phyloP scores from a whole-genome alignment of 1,284 basidiomycete species.

The Cystodermella granulosa region DNA sequence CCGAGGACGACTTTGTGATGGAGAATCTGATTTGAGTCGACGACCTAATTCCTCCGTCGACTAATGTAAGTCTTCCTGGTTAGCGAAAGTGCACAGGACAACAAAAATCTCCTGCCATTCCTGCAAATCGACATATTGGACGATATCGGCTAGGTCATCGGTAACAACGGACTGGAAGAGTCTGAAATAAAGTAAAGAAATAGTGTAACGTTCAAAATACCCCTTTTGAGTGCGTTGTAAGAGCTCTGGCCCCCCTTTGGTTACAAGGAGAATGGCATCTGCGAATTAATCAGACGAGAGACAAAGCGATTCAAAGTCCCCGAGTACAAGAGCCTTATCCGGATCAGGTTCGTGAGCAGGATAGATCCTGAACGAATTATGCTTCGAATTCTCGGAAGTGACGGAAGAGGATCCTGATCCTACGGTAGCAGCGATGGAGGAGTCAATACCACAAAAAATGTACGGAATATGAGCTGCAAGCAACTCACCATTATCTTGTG shows the following conservation, averaged over 20 bases:
- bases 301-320: conserved; percentile 89
- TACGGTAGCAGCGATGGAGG: conserved; percentile 85
- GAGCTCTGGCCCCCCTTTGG: conserved; percentile 86
- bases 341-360: conserved; percentile 83
- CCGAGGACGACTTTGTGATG: conserved; percentile 50
- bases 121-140: conserved; percentile 89
- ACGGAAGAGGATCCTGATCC: conserved; percentile 84
- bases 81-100: conserved; percentile 92
- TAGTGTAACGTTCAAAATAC: conserved; percentile 84
- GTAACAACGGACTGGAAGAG: conserved; percentile 94
- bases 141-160: conserved; percentile 87
- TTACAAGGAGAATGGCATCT: conserved; percentile 90
- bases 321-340: conserved; percentile 86
- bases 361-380: conserved; percentile 88
- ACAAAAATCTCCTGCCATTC: conserved; percentile 99
- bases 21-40: conserved; percentile 79
- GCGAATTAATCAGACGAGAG: conserved; percentile 87
- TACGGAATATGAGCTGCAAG: conserved; percentile 69
- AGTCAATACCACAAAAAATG: conserved; percentile 72
- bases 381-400: conserved; percentile 67
- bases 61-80: conserved; percentile 75
- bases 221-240: conserved; percentile 86
- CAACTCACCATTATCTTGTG: conserved; percentile 49
- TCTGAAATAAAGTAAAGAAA: conserved; percentile 81
- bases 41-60: conserved; percentile 90